Evolutionary conservation across 2,329 filamentous ascomycete species (phyloP), one percentile per base, ranked within the genome.

Genomic region (Fusarium fracticaudum): DNA sequence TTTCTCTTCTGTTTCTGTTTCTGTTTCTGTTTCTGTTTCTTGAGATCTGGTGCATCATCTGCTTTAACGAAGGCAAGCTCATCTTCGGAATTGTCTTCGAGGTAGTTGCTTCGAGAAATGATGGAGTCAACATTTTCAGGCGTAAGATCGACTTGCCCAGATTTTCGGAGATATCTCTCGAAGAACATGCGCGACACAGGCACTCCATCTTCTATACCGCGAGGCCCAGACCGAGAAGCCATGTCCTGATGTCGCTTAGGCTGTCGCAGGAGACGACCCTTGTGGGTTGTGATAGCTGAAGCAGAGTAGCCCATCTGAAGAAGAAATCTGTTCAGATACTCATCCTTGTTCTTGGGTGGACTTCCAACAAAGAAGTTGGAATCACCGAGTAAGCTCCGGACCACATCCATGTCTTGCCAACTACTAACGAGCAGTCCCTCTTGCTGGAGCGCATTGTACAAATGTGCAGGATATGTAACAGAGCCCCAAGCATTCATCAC

Each of bases 21-120:
- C 2, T 44, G 43, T 8, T 24, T 44, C 5, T 24, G n/a, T 8
- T 12, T 44, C 2, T 44, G 43, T 8, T 24, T 44, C 7, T 44
- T 18, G 5, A 40, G 20, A 8, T 40, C 20, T 6, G 6, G 1
- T 0, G 15, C n/a, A 12, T 8, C 5, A 0, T 12, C 15, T 0
- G 41, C 41, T 18, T 24, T 44, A 0, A 44, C 41, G n/a, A 44
- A 44, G 2, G 41, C 41, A 1, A 44, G 41, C 7, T 24, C 41
- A 12, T 24, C 41, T 1, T 44, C 41, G 6, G 41, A 44, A 24
- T 24, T 18, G n/a, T 44, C 41, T 24, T 24, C n/a, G 10, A 24
- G 41, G 10, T 44, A 44, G n/a, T 44, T 24, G 10, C 41, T 44
- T 24, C n/a, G 15, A 8, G 41, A 44, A 18, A 44, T 24, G 0